phyloP scores from a whole-genome alignment of 805 yeast species.

The Spencermartinsiella europaea region DNA sequence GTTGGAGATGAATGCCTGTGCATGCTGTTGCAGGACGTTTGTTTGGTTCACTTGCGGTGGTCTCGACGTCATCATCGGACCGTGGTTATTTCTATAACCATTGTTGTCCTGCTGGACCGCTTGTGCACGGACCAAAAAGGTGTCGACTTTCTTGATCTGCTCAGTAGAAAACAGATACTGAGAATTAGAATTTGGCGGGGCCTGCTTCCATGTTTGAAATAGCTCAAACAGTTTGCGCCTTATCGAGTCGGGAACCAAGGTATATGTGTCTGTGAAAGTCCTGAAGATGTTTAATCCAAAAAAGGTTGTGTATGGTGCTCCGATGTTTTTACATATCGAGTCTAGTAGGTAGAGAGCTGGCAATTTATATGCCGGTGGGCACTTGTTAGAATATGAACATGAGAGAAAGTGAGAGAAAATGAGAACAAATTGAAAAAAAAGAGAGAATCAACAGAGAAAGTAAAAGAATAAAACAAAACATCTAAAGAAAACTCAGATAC shows the following conservation, averaged over 20 bases:
- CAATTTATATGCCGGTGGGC: conserved; percentile 79
- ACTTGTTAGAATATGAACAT: conserved; percentile 24
- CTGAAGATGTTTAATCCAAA: conserved; percentile 66
- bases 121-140: conserved; percentile 43
- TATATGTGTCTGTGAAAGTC: conserved; percentile 69
- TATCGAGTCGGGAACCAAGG: conserved; percentile 70
- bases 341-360: conserved; percentile 81
- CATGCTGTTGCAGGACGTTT: conserved; percentile 13
- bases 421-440: not conserved
- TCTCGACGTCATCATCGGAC: conserved; percentile 4
- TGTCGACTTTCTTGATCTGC: conserved; percentile 67
- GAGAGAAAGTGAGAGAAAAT: not conserved
- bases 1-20: conserved; percentile 14
- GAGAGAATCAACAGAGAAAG: too few species aligned
- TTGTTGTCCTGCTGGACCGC: conserved; percentile 20
- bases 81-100: conserved; percentile 25
- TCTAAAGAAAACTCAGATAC: too few species aligned
- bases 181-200: conserved; percentile 52
- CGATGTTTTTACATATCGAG: conserved; percentile 86
- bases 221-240: conserved; percentile 69
- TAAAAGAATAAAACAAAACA: too few species aligned
- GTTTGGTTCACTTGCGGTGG: not conserved
- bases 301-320: conserved; percentile 79
- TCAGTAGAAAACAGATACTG: conserved; percentile 67
- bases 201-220: conserved; percentile 82